Percentiles rank a stretch among this genome's conserved stretches.
Evolutionary conservation across 2,329 filamentous ascomycete species (phyloP).

Genomic region (Zasmidium cellare): DNA sequence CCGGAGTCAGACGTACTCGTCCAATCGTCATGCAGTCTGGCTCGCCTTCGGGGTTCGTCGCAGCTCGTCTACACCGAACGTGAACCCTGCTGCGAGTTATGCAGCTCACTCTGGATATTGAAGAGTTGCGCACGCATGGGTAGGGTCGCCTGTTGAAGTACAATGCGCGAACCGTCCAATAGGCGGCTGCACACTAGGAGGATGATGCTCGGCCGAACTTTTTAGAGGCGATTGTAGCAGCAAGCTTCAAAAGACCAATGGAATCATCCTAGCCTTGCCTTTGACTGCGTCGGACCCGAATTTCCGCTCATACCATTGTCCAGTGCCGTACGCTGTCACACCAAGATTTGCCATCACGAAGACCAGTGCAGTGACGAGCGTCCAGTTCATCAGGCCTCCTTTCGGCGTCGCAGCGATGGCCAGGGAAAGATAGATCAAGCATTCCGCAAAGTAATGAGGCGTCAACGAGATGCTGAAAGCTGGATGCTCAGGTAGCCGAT

Average conservation of each 20-base stretch:
- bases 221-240: not conserved
- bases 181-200: not conserved
- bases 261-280: conserved; percentile 74
- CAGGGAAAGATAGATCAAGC: conserved; percentile 77
- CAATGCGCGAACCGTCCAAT: not conserved
- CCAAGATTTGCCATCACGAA: conserved; percentile 81
- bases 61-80: not conserved
- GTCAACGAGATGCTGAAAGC: conserved; percentile 74
- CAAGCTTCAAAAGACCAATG: conserved; percentile 49
- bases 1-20: not conserved
- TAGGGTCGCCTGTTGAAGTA: not conserved
- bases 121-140: not conserved
- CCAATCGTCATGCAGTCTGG: not conserved
- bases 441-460: conserved; percentile 91
- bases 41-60: not conserved
- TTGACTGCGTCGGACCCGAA: conserved; percentile 68
- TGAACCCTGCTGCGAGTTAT: not conserved
- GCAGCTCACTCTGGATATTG: not conserved
- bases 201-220: not conserved
- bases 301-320: conserved; percentile 73
- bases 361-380: conserved; percentile 66
- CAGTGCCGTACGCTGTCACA: conserved; percentile 75
- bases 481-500: conserved; percentile 74
- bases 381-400: conserved; percentile 67
- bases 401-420: conserved; percentile 71